Evolutionary conservation across 441 rosid species (phyloP), one percentile per base, ranked within the genome.

Genomic region (Adansonia gregorii): DNA sequence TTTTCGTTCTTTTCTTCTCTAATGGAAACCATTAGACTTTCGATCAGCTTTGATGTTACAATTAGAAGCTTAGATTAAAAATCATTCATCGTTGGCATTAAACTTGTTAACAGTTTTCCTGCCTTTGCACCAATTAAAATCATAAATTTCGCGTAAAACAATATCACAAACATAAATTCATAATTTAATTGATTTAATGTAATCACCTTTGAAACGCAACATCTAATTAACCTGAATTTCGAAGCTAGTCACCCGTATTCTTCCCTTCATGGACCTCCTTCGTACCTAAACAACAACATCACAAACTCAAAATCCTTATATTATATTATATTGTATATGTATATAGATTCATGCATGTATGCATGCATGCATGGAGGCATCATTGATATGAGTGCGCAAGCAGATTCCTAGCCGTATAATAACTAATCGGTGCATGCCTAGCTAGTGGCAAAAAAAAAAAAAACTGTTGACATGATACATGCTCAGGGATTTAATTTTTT

Each of bases 1-100:
- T 67, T 67, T 67, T 66, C 69, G 8, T 65, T 39, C 69, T 65
- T 15, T 61, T 35, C 39, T 35, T 65, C 46, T 65, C 49, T 61
- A 17, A 27, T 61, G 43, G 17, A 4, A 39, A 65, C 48, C 69
- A 65, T 65, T 65, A n/a, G 49, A 17, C 69, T 39, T 65, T 39
- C 14, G 14, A 11, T 27, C 5, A 61, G 6, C 11, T 31, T 11
- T 27, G 7, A 17, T 12, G 31, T 24, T 8, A 15, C 3, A 15
- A 41, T 39, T 65, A n/a, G 3, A 41, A 61, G 43, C 43, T 61
- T 61, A 61, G 8, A 15, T 31, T 65, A n/a, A 17, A 4, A 65
- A 41, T 60, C 39, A 24, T 20, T 22, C 64, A 20, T 22, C 35
- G 39, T 39, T 64, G 6, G 6, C 48, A 65, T 0, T 39, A 15